Evolutionary conservation across 2,329 filamentous ascomycete genomes (phyloP).

Genomic region (Aspergillus sp.): DNA sequence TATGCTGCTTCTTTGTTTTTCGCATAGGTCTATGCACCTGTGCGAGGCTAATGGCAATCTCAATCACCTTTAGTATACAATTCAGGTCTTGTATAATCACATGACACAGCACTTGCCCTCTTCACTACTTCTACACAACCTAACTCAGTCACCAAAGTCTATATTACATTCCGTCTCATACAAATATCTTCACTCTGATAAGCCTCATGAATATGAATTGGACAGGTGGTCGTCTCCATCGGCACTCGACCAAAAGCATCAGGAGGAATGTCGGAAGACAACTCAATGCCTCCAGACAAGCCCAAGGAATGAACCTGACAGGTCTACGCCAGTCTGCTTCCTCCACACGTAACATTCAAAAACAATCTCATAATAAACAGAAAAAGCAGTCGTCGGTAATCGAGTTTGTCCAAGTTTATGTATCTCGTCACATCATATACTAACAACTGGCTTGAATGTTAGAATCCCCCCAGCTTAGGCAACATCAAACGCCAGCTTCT

Average conservation of each 20-base stretch:
- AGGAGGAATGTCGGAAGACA: slow-evolving; percentile 33
- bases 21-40: too few relatives aligned
- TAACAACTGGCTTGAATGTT: background rate
- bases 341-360: background rate
- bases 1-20: too few relatives aligned
- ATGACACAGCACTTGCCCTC: too few relatives aligned
- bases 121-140: too few relatives aligned
- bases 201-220: slow-evolving; percentile 48
- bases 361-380: background rate
- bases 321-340: background rate
- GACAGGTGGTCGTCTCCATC: slow-evolving; percentile 43
- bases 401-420: too few relatives aligned
- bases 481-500: slow-evolving; percentile 33
- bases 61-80: too few relatives aligned
- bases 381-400: too few relatives aligned
- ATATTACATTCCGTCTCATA: too few relatives aligned
- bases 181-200: background rate
- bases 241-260: slow-evolving; percentile 33
- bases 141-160: too few relatives aligned
- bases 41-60: too few relatives aligned
- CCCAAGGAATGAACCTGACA: slow-evolving; percentile 9
- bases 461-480: slow-evolving; percentile 17
- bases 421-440: background rate
- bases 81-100: too few relatives aligned
- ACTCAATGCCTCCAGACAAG: slow-evolving; percentile 11